Percentiles rank a stretch among this genome's conserved stretches.
Conservation (phyloP, 257 asterid species). For the Handroanthus guayacan region DNA sequence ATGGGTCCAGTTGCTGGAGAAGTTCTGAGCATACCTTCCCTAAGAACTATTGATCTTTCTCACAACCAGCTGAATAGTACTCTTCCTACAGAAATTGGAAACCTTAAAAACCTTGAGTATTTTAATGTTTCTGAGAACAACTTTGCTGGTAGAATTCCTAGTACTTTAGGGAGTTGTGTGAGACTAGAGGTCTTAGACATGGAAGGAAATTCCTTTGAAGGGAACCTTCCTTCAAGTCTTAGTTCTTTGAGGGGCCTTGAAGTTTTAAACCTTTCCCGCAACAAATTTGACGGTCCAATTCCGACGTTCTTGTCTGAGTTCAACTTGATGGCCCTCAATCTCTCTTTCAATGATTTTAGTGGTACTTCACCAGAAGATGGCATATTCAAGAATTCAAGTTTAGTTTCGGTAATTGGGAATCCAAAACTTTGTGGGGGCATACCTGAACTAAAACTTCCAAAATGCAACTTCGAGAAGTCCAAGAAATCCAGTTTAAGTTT, state of each 20-base stretch:
- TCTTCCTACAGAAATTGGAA: conserved; percentile 39
- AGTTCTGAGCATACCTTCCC: conserved; percentile 32
- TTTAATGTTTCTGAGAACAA: conserved; percentile 36
- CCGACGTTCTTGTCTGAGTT: conserved; percentile 37
- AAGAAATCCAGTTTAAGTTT: conserved; percentile 22
- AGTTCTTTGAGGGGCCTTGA: conserved; percentile 38
- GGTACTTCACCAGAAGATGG: conserved; percentile 36
- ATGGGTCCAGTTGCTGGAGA: conserved; percentile 32
- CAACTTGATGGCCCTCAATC: conserved; percentile 25
- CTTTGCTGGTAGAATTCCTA: conserved; percentile 33
- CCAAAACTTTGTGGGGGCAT: conserved; percentile 35
- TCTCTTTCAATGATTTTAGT: conserved; percentile 41
- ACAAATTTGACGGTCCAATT: conserved; percentile 38
- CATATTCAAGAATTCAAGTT: conserved; percentile 26
- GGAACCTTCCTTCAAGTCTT: conserved; percentile 33
- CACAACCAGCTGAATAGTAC: conserved; percentile 35
- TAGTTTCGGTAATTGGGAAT: conserved; percentile 22
- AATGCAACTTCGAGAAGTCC: conserved; percentile 11
- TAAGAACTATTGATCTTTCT: conserved; percentile 29
- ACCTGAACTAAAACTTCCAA: conserved; percentile 31
- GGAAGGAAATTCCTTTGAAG: conserved; percentile 33
- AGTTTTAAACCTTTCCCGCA: conserved; percentile 38
- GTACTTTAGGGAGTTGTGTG: conserved; percentile 36
- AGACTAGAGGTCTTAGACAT: conserved; percentile 32
- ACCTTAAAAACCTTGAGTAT: conserved; percentile 27